Evolutionary conservation across 495 filamentous ascomycete species (phyloP).

Genomic region (Penicillium longicatenatum): DNA sequence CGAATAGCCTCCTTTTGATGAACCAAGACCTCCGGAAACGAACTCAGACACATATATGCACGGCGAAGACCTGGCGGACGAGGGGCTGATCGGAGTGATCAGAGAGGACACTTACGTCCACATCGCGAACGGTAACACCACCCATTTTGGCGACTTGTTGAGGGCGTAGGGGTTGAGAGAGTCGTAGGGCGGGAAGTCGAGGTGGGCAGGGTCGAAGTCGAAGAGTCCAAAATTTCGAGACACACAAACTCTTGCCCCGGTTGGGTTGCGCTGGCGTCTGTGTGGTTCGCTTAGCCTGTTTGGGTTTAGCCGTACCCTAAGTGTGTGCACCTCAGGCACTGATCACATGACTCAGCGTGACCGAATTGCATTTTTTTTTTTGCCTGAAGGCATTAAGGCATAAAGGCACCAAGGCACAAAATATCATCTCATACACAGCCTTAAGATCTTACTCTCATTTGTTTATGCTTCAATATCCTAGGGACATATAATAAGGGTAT

Average conservation of each 20-base stretch:
- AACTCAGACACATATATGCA: conserved; percentile 22
- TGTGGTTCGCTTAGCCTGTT: conserved; percentile 49
- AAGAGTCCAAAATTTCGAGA: conserved; percentile 47
- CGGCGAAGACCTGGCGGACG: conserved; percentile 25
- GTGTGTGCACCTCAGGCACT: conserved; percentile 3
- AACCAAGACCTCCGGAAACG: conserved; percentile 23
- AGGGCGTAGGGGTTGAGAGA: conserved; percentile 37
- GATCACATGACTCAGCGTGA: conserved; percentile 20
- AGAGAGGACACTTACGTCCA: conserved; percentile 70
- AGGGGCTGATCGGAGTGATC: conserved; percentile 12
- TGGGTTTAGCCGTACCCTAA: conserved; percentile 50
- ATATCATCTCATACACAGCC: not conserved
- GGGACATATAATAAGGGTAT: not conserved
- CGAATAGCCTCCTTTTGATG: conserved; percentile 2
- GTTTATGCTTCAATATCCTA: no score
- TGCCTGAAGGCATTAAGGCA: not conserved
- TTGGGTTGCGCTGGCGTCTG: conserved; percentile 35
- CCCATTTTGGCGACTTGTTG: conserved; percentile 71
- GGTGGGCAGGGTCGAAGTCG: conserved; percentile 41
- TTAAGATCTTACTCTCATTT: no score
- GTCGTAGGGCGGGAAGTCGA: conserved; percentile 43
- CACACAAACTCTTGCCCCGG: conserved; percentile 33
- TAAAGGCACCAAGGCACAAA: not conserved
- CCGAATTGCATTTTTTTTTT: no score
- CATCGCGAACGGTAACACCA: conserved; percentile 86